Percentiles rank a stretch among this genome's conserved stretches.
Conservation (phyloP, 2,329 filamentous ascomycete species). For the Penicillium rolfsii region DNA sequence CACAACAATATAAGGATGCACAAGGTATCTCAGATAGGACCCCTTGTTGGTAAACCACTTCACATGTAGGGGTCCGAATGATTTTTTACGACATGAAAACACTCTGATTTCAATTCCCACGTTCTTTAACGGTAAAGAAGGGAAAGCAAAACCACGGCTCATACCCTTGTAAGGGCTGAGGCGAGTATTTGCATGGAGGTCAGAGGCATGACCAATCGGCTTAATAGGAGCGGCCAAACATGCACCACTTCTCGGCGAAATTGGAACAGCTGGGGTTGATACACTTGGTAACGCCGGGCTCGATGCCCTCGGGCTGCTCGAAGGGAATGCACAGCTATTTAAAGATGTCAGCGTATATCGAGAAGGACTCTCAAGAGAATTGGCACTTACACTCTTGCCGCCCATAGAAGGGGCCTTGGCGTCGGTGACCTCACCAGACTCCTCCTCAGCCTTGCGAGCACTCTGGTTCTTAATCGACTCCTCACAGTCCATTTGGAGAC, state of each 20-base stretch:
- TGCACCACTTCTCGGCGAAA: conserved; percentile 81
- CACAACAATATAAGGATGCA: conserved; percentile 9
- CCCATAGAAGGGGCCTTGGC: conserved; percentile 74
- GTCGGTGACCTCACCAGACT: conserved; percentile 72
- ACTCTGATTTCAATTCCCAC: neutral
- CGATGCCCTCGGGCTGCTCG: conserved; percentile 80
- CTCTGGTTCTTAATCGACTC: conserved; percentile 94
- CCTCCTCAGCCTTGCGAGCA: conserved; percentile 66
- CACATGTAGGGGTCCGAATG: neutral
- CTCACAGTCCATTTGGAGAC: conserved; percentile 80
- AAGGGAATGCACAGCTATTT: conserved; percentile 74
- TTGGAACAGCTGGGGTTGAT: conserved; percentile 82
- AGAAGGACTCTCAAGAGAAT: neutral
- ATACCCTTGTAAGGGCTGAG: neutral
- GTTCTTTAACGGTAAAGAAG: neutral
- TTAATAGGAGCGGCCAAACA: conserved; percentile 72
- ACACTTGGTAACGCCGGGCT: conserved; percentile 84
- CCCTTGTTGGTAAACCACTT: neutral
- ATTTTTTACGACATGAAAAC: neutral
- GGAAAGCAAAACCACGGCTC: neutral
- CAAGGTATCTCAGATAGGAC: neutral
- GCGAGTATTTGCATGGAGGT: neutral
- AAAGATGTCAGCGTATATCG: neutral
- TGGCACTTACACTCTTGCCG: conserved; percentile 56
- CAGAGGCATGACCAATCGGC: neutral